These are phyloP conservation scores for Cladosporium halotolerans DNA, from an alignment of 2,329 filamentous ascomycete species.

Conservation along the genomic window DNA sequence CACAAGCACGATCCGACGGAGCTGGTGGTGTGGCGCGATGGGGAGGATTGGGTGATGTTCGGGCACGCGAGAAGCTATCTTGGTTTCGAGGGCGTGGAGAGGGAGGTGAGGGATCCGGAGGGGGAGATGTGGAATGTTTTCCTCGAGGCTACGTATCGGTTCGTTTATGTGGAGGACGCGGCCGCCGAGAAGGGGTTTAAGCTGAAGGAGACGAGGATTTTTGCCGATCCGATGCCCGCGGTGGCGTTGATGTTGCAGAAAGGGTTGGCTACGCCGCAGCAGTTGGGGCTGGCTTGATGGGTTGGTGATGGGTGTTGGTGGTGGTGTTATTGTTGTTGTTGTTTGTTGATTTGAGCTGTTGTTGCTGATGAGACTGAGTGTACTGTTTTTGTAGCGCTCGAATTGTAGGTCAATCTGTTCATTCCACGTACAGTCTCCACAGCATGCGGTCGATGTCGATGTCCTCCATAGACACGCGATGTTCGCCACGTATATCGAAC, in stretches of 20 bases:
- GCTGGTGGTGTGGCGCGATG: conserved; percentile 18
- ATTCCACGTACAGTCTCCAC: conserved; percentile 3
- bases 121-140: conserved; percentile 25
- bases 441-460: background rate
- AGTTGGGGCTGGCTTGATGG: background rate
- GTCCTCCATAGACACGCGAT: background rate
- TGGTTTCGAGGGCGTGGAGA: conserved; percentile 15
- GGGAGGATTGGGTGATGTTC: conserved; percentile 22
- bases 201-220: conserved; percentile 4
- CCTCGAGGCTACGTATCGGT: conserved; percentile 20
- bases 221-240: conserved; percentile 6
- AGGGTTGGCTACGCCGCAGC: background rate
- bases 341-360: background rate
- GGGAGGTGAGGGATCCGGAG: conserved; percentile 14
- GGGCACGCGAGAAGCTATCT: conserved; percentile 22
- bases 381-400: no score
- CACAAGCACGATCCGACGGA: conserved; percentile 20
- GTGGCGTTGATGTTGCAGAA: conserved; percentile 1
- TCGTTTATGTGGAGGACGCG: conserved; percentile 21
- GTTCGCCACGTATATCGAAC: no score
- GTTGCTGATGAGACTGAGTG: no score
- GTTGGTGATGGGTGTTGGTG: background rate
- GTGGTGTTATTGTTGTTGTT: background rate
- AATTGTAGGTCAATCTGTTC: no score
- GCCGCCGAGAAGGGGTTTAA: background rate